These are phyloP conservation scores for Fusarium avenaceum DNA, from an alignment of 2,329 filamentous ascomycete species.

Conservation along the genomic window DNA sequence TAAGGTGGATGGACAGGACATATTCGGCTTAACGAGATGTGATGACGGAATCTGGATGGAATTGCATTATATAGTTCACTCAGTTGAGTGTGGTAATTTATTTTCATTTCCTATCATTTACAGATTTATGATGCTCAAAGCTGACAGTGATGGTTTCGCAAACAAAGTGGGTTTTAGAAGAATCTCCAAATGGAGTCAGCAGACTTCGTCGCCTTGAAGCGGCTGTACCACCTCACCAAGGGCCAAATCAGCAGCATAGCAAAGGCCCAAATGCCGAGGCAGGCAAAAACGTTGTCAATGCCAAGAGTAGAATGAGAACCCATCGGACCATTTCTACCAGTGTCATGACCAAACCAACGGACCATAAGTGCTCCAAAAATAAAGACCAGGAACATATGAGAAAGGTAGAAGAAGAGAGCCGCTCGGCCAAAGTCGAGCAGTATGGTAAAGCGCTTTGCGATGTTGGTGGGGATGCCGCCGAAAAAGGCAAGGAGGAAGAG, in stretches of 20 bases:
- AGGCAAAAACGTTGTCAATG: slow-evolving; percentile 56
- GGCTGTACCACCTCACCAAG: slow-evolving; percentile 57
- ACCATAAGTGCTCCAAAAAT: slow-evolving; percentile 46
- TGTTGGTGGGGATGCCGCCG: slow-evolving; percentile 49
- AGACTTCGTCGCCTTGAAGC: slow-evolving; percentile 58
- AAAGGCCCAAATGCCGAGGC: slow-evolving; percentile 55
- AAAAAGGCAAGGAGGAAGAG: slow-evolving; percentile 58
- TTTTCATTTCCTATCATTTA: not conserved
- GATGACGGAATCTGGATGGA: no score
- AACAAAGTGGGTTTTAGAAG: slow-evolving; percentile 51
- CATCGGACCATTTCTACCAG: slow-evolving; percentile 46
- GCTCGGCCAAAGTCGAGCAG: slow-evolving; percentile 61
- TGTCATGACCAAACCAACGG: slow-evolving; percentile 54
- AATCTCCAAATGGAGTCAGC: slow-evolving; percentile 62
- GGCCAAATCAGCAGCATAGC: slow-evolving; percentile 58
- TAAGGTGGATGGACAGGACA: no score
- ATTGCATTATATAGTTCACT: no score
- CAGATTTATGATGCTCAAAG: not conserved
- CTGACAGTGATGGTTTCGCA: not conserved
- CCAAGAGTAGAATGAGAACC: slow-evolving; percentile 48
- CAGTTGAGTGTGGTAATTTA: not conserved
- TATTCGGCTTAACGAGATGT: no score
- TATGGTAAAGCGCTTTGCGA: slow-evolving; percentile 52
- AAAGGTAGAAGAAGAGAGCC: slow-evolving; percentile 62
- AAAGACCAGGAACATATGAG: slow-evolving; percentile 56